Percentiles rank a stretch among this genome's conserved stretches.
phyloP scores from a whole-genome alignment of 176 grass and related monocot species.

The Oryza punctata region DNA sequence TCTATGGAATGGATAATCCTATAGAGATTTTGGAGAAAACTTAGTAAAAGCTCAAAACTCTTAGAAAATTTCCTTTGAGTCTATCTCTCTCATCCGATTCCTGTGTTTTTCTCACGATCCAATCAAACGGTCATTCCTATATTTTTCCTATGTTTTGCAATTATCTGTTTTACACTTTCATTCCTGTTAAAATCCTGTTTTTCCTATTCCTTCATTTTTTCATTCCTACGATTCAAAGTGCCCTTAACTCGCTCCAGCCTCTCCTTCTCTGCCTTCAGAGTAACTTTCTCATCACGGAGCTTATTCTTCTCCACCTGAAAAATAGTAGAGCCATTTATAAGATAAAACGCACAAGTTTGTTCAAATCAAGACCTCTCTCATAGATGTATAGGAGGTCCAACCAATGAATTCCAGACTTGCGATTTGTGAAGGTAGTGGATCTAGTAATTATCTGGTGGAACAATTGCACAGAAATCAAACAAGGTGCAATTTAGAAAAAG shows the following conservation, averaged over 20 bases:
- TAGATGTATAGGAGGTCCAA: background rate
- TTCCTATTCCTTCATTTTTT: no score
- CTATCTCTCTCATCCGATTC: no score
- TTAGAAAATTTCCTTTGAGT: no score
- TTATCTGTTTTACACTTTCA: no score
- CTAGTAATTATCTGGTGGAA: background rate
- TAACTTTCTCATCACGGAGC: constrained; percentile 76
- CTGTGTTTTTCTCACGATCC: no score
- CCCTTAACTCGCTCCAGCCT: constrained; percentile 72
- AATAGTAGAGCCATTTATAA: constrained; percentile 6
- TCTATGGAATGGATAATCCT: no score
- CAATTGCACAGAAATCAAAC: constrained; percentile 7
- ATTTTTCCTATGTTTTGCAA: no score
- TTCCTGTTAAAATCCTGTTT: no score
- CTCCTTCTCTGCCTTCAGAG: constrained; percentile 75
- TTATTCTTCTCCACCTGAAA: constrained; percentile 79
- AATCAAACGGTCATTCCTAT: no score
- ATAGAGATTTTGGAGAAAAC: no score
- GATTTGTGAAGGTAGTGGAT: background rate
- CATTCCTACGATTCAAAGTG: no score
- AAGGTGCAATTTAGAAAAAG: background rate
- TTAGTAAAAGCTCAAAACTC: no score
- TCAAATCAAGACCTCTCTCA: background rate
- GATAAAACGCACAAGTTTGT: background rate
- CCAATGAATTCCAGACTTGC: background rate